Conservation (phyloP, 169 alveolate species). For the Cryptosporidium felis region DNA sequence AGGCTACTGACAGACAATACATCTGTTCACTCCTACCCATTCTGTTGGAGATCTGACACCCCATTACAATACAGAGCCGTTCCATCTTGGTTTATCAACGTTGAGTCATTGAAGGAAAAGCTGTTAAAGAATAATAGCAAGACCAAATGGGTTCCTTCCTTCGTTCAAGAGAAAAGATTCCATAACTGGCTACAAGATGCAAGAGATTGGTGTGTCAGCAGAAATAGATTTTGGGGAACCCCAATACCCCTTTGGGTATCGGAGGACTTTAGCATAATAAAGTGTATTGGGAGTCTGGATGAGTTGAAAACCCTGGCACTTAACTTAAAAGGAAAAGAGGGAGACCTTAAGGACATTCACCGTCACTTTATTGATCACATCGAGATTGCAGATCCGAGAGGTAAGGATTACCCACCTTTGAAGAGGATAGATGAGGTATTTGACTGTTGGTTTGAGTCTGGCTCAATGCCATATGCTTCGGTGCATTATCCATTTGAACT, state of each 20-base stretch:
- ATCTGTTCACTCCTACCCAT: conserved; percentile 95
- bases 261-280: conserved; percentile 92
- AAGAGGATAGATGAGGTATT: conserved; percentile 89
- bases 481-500: conserved; percentile 96
- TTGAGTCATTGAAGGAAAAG: conserved; percentile 91
- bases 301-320: conserved; percentile 81
- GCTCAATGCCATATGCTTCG: conserved; percentile 98
- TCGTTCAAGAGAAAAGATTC: conserved; percentile 96
- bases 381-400: conserved; percentile 95
- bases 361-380: conserved; percentile 96
- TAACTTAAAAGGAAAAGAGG: conserved; percentile 28
- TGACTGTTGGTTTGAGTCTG: conserved; percentile 99
- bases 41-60: conserved; percentile 99
- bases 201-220: conserved; percentile 99
- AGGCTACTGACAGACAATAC: conserved; percentile 84
- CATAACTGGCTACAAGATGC: conserved; percentile 99
- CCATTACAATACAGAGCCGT: conserved; percentile 98
- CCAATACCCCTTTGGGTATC: conserved; percentile 98
- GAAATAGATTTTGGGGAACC: conserved; percentile 99
- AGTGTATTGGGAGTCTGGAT: conserved; percentile 93
- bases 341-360: conserved; percentile 93
- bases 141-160: conserved; percentile 96
- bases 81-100: conserved; percentile 98
- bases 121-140: conserved; percentile 87
- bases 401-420: conserved; percentile 89